Evolutionary conservation across 345 rosid genomes (phyloP), one percentile per base, ranked within the genome.

Genomic region (Dipteronia sinensis): DNA sequence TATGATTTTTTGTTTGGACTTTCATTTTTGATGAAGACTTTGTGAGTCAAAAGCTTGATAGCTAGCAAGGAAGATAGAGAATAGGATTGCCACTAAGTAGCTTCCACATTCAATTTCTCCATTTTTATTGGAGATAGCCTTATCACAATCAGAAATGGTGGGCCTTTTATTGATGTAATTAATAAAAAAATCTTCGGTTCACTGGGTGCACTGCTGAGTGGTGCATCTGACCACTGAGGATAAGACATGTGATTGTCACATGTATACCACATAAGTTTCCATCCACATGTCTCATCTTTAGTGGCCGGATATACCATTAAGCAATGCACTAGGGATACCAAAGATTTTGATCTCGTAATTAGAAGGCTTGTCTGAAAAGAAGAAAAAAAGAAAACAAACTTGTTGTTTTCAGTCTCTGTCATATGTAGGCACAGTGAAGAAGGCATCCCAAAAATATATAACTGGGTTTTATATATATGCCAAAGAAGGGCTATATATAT

Each of bases 121-220:
- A 38, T 20, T 23, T 15, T 13, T 38, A 72, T 72, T 72, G 75
- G 29, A 34, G 38, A 34, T 6, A 34, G 38, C 6, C 69, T 25
- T 63, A 62, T 42, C 68, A 61, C 42, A 42, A 61, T 23, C 22
- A 29, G 7, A 63, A 25, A 64, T 17, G 70, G 77, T 74, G 77
- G 77, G 55, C 62, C n/a, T 49, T 47, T 13, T 19, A 3, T 17
- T 27, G 49, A 25, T 47, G 62, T 10, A 34, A 34, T 34, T 34
- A 34, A 34, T 34, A 1, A 34, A 0, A 34, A 34, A 34, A 34
- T 3, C 38, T 34, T 34, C 1, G 4, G 6, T 31, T 4, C 34
- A 31, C 34, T 5, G 5, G 34, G 34, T 34, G 6, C 38, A 4
- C 6, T 31, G 34, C 6, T 5, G 6, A 34, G 6, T 34, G 6